Evolutionary conservation across 2,329 filamentous ascomycete genomes (phyloP), one percentile per base, ranked within the genome.

Genomic region (Ilyonectria sp.): DNA sequence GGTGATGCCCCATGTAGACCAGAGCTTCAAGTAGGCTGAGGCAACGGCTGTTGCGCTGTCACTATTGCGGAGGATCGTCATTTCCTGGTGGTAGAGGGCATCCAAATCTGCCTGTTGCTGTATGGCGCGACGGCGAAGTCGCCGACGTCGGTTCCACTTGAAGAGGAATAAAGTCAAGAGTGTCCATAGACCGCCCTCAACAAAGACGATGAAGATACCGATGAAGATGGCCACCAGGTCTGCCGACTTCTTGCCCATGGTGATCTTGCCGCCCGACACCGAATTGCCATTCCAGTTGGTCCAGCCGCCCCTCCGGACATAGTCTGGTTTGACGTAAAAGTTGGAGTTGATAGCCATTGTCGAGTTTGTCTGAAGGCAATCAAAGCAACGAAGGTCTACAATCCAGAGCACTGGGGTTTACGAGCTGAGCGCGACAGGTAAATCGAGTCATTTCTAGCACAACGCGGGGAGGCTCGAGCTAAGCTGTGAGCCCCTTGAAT

Each of bases 181-280:
- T 2, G 47, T 53, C 58, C 58, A 60, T 21, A 60, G 44, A 13
- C 58, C 58, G 7, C 43, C 31, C 10, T 46, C 58, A 31, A 60
- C 46, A 11, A 60, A 60, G 31, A 60, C 58, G 35, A 60, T 31
- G 33, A 60, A 60, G 35, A 60, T 60, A 44, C 58, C 58, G 47
- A 60, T 33, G 47, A 60, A 60, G 58, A 60, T 53, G 58, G 43
- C 46, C 10, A 60, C 23, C 44, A 60, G 21, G 9, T 60, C 58
- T 7, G 58, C 58, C 21, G n/a, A 53, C 13, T 52, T 44, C 58
- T 60, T 60, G 13, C 26, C 31, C 58, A 60, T 44, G 58, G 58
- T 60, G 23, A 60, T 40, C 15, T 52, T 46, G 21, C 58, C 58
- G 13, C 47, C 31, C 46, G 21, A 9, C 44, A 23, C 23, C 10